Evolutionary conservation across 176 grass and related monocot genomes (phyloP), one percentile per base, ranked within the genome.

Genomic region (Chrysopogon serrulatus): DNA sequence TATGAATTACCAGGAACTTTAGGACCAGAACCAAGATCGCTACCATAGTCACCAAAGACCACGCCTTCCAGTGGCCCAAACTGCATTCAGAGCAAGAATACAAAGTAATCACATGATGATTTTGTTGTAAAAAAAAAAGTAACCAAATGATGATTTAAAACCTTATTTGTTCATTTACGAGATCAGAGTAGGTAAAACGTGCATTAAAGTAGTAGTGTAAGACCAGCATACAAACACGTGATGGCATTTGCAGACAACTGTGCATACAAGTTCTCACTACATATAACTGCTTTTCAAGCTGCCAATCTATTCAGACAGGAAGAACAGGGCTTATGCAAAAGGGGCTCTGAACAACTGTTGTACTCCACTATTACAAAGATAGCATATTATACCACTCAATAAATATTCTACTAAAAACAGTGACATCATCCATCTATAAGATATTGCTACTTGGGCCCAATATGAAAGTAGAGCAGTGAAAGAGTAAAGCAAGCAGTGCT

Each of bases 41-140:
- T 99, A 44, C 97, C 97, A 62, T 94, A 96, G 82, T 99, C 97
- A 18, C 76, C 90, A 90, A 96, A 99, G n/a, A 99, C 32, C 62
- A 94, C 91, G 42, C 93, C 97, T 91, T 96, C 90, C 74, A 99
- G 71, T 6, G 93, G 97, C 49, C 93, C 97, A 69, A 85, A 89
- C 97, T 99, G 77, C 83, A 92, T 24, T 36, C 15, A 33, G 60
- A 79, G 42, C n/a, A 16, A 80, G 23, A 24, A 67, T 19, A 14
- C 62, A 83, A 2, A 79, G 28, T 30, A 66, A 83, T 80, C 23
- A 78, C 45, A 65, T 54, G 23, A 78, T 30, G 71, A 64, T 71
- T 79, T 33, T n/a, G n/a, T n/a, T n/a, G n/a, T n/a, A n/a, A n/a
- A n/a, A n/a, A n/a, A n/a, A n/a, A 83, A 2, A 79, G 28, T 30